Evolutionary conservation across 108 stramenopile genomes (phyloP).

Genomic region (Nitzschia sp.): DNA sequence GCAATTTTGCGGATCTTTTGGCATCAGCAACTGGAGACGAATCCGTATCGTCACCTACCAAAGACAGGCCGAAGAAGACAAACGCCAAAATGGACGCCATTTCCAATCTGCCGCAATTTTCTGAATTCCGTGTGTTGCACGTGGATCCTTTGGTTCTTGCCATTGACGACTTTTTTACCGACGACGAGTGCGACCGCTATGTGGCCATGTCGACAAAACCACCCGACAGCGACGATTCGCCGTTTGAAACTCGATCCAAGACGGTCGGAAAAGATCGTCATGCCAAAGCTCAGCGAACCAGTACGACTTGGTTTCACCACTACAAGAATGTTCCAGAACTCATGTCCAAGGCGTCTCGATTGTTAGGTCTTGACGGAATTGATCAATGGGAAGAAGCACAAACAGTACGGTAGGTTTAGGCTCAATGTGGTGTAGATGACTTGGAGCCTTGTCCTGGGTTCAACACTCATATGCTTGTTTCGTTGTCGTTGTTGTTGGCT

Average conservation of each 20-base stretch:
- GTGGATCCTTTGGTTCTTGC: conserved; percentile 78
- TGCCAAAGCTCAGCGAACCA: conserved; percentile 68
- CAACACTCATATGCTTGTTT: neutral
- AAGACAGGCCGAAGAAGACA: neutral
- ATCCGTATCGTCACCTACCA: neutral
- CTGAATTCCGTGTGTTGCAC: conserved; percentile 68
- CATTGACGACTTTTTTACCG: conserved; percentile 79
- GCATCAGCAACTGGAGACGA: conserved; percentile 25
- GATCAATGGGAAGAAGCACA: conserved; percentile 85
- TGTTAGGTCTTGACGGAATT: conserved; percentile 66
- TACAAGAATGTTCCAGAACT: conserved; percentile 69
- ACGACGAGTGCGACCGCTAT: conserved; percentile 77
- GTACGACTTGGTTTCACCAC: conserved; percentile 84
- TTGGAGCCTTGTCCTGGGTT: too few relatives aligned
- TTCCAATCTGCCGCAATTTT: conserved; percentile 58
- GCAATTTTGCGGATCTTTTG: conserved; percentile 34
- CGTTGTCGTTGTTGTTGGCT: neutral
- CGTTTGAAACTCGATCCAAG: conserved; percentile 67
- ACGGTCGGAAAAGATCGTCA: conserved; percentile 80
- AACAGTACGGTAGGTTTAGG: conserved; percentile 72
- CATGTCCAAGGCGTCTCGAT: conserved; percentile 76
- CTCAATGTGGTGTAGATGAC: neutral
- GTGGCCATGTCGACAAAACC: conserved; percentile 51
- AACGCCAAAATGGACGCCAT: conserved; percentile 17
- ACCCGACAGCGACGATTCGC: conserved; percentile 21